A percentile compares a stretch with the other conserved stretches of the same genome.
phyloP scores from a whole-genome alignment of 2,329 filamentous ascomycete genomes.

The Fonsecaea pedrosoi region DNA sequence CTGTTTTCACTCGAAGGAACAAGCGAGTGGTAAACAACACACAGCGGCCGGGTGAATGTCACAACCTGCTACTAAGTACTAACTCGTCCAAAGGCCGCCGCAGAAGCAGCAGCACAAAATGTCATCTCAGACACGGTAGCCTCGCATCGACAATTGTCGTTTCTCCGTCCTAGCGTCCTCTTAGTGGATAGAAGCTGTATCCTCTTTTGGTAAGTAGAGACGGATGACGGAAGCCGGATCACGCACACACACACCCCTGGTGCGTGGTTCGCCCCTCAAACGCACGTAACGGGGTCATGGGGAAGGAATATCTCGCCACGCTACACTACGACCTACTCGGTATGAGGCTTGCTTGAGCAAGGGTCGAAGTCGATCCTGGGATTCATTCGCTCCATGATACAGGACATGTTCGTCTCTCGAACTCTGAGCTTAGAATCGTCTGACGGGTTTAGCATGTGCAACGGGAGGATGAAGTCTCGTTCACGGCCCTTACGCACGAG shows the following conservation, averaged over 20 bases:
- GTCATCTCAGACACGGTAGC: neutral
- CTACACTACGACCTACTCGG: neutral
- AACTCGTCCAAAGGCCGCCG: too few species aligned
- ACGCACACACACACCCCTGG: neutral
- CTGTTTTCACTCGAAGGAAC: too few species aligned
- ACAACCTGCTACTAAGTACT: neutral
- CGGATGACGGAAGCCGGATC: constrained; percentile 11
- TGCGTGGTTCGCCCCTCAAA: neutral
- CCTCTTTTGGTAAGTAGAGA: constrained; percentile 16
- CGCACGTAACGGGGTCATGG: neutral
- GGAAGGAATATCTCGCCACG: neutral
- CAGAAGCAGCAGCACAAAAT: too few species aligned
- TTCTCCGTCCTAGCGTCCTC: neutral
- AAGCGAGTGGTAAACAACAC: too few species aligned
- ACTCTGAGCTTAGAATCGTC: neutral
- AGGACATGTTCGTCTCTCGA: neutral
- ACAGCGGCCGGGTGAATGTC: neutral
- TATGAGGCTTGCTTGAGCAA: neutral
- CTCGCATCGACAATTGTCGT: neutral
- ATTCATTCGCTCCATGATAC: neutral
- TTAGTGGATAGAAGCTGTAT: constrained; percentile 10
- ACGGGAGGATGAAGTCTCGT: neutral
- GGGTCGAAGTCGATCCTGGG: neutral
- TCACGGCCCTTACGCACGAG: too few species aligned
- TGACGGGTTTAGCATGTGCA: neutral